Base-by-base conservation (phyloP, 352 stramenopile genomes). In the Phytophthora fragariae region DNA sequence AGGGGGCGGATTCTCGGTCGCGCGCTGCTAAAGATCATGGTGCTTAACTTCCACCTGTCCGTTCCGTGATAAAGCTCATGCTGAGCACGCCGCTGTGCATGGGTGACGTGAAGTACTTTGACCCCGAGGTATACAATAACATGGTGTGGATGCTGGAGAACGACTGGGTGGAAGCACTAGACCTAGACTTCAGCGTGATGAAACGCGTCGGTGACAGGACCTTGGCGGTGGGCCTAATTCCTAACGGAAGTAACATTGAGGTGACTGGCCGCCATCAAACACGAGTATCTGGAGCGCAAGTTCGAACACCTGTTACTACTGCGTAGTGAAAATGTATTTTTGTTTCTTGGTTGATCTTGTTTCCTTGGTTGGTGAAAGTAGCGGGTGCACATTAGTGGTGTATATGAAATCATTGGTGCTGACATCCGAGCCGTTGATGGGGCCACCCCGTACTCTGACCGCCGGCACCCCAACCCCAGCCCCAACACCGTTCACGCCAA, bases 51-150 rank as follows among this genome's bases (percentile, higher is more conserved):
- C 49, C 97, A 99, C 72, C 87, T 99, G 75, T 92, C 96, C 3
- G 79, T 97, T 17, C 94, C 98, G 31, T 99, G 44, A 98, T 99
- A 75, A 99, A 99, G 83, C 92, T 99, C 67, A 93, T 99, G 33
- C 78, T 99, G 15, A 97, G 94, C 1, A 98, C 95, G 62, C 98
- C 98, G 4, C 83, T 99, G 55, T 94, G 87, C 14, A 93, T 99
- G 29, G 84, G 92, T 21, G 97, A 99, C 80, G 77, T 99, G 5
- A 90, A 98, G 76, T 87, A 91, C 60, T 81, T 89, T n/a, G 84
- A 94, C 57, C 80, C 85, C 0, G 85, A 90, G 21, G 71, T 80
- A 8, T 91, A 84, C 67, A 74, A 77, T 54, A 93, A 80, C 54
- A 73, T 96, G 64, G 69, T 60, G 57, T 96, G 88, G 86, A 79